Conservation (phyloP, 257 asterid species). For the Fraxinus americana region DNA sequence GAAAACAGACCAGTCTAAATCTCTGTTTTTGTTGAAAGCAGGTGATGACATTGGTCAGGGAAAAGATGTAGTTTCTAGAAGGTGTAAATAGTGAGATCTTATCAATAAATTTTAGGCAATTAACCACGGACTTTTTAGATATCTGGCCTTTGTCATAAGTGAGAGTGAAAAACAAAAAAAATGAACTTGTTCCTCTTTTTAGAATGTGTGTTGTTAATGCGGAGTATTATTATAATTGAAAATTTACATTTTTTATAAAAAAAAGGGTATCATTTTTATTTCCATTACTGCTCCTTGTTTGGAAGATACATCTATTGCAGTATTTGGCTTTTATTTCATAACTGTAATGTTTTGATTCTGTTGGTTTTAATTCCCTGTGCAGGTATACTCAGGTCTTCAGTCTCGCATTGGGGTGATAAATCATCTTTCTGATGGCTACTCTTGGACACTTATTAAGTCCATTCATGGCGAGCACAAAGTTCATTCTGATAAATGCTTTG, state of each 20-base stretch:
- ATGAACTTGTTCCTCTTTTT: not conserved
- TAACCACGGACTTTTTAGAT: too few relatives aligned
- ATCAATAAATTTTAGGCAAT: not conserved
- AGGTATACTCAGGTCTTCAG: slow-evolving; percentile 79
- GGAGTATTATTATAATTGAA: slow-evolving; percentile 1
- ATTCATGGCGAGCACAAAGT: slow-evolving; percentile 76
- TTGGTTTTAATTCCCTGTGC: slow-evolving; percentile 28
- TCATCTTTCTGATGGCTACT: slow-evolving; percentile 63
- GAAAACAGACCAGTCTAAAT: not conserved
- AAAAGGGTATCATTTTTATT: slow-evolving; percentile 5
- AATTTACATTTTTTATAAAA: slow-evolving; percentile 3
- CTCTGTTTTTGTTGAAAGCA: not conserved
- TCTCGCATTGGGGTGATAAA: slow-evolving; percentile 68
- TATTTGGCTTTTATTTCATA: not conserved
- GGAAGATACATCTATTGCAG: slow-evolving; percentile 17
- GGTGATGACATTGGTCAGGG: not conserved
- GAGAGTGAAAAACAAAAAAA: not conserved
- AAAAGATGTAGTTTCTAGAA: not conserved
- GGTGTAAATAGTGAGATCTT: not conserved
- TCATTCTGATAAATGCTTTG: slow-evolving; percentile 55
- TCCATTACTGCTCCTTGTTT: slow-evolving; percentile 22
- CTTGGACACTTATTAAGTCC: slow-evolving; percentile 87
- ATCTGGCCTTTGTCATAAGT: slow-evolving; percentile 4
- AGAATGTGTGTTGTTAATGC: not conserved
- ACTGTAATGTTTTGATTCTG: not conserved